Evolutionary conservation across 163 green algal species (phyloP), one percentile per base, ranked within the genome.

Genomic region (Scenedesmus sp.): DNA sequence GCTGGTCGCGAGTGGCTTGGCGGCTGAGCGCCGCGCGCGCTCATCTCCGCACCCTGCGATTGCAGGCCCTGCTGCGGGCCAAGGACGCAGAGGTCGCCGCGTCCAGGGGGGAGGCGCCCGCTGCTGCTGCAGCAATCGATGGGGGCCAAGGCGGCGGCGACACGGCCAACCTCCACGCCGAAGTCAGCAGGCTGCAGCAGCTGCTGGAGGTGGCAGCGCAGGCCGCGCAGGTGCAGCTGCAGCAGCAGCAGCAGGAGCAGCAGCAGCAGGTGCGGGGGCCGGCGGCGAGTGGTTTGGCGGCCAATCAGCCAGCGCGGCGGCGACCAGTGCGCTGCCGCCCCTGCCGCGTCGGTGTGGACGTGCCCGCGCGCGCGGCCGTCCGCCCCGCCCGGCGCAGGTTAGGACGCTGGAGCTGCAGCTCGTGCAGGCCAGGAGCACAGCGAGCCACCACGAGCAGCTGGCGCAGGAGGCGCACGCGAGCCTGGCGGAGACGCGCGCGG

Each of bases 11-110:
- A n/a, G n/a, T n/a, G n/a, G n/a, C n/a, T n/a, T n/a, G n/a, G n/a
- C n/a, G n/a, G n/a, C n/a, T n/a, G n/a, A n/a, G n/a, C n/a, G n/a
- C n/a, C 13, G 10, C 60, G 20, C 60, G 10, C 31, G 20, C 54
- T 29, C 24, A 56, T 4, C 31, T 70, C 24, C 62, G 17, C 15
- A 17, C 14, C 47, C 14, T 13, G 36, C 63, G 54, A 9, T 42
- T 76, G 74, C 42, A 72, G 58, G 54, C 85, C 1, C 83, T 90
- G 39, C 76, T 90, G 42, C 70, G 81, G 15, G 67, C 70, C 47
- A 88, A 88, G 73, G 85, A 90, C 34, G 83, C 71, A 7, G 85
- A 90, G 70, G 67, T 90, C 13, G 57, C 72, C 5, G 45, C 63
- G n/a, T 75, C 79, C 0, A 75, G 48, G 15, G 67, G 73, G 17